Base-by-base conservation (phyloP, 2,329 filamentous ascomycete genomes). In the Aschersonia sp. region DNA sequence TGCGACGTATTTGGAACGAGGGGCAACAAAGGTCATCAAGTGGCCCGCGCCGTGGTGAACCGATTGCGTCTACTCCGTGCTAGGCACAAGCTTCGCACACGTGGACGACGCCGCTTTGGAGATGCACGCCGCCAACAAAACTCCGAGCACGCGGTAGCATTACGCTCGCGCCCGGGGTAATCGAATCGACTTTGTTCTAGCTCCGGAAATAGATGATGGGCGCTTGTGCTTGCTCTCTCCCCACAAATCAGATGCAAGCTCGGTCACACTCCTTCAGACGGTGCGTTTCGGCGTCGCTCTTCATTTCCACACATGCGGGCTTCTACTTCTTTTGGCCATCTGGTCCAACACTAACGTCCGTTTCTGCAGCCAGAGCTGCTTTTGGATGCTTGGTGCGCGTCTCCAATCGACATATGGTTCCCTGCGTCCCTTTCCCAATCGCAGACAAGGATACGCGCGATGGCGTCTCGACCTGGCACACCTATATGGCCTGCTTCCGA, bases 291-390 rank as follows among this genome's bases (percentile, higher is more conserved):
- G 48, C 46, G 49, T 44, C 51, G 51, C 44, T 48, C 45, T 43
- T 52, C 49, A 52, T 52, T 52, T 51, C 46, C 50, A 28, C 40
- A 2, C 40, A 42, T 12, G 35, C 35, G 35, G 12, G 35, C 35
- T 12, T 38, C 35, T 38, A 7, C 35, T 38, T 12, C 35, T 38
- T 38, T 12, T 38, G 35, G 35, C 35, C 12, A 12, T 38, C 35
- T 38, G 35, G 35, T 38, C 4, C 4, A 38, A 38, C 35, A 12
- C 35, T 38, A 38, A 7, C 35, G 35, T 38, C 35, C 12, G 35
- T 12, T 4, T 38, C 12, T 12, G 35, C 12, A 7, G 35, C 35
- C 35, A 12, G 12, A 9, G 35, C 35, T 38, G 35, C 35, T 12
- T 38, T 38, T 4, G 7, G 35, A 38, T 38, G 35, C 35, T 38